Conservation (phyloP, 2,329 filamentous ascomycete species). For the Colletotrichum spinosum region DNA sequence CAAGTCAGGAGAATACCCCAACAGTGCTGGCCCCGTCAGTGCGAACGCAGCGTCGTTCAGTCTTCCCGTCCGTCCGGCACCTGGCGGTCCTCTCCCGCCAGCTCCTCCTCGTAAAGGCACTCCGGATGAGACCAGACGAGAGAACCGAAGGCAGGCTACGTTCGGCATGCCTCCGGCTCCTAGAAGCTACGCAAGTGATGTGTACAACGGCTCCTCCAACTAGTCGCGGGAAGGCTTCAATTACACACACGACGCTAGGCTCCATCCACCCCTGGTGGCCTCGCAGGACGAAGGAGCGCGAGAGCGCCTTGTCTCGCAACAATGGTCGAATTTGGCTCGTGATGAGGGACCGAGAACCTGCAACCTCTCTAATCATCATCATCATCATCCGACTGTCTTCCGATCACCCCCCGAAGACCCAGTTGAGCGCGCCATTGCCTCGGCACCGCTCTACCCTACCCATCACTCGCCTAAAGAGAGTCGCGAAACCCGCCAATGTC, state of each 20-base stretch:
- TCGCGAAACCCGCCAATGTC: conserved; percentile 8
- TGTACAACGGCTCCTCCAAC: conserved; percentile 38
- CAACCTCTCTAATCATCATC: conserved; percentile 13
- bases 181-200: conserved; percentile 41
- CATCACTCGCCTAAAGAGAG: conserved; percentile 7
- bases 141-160: conserved; percentile 64
- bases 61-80: conserved; percentile 73
- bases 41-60: conserved; percentile 65
- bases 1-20: conserved; percentile 54
- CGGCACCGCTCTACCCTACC: conserved; percentile 25
- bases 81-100: conserved; percentile 69
- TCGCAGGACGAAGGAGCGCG: conserved; percentile 16
- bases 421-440: conserved; percentile 25
- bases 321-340: conserved; percentile 11
- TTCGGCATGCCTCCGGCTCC: conserved; percentile 62
- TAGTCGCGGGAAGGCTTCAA: conserved; percentile 30
- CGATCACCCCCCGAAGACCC: conserved; percentile 10
- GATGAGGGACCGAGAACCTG: conserved; percentile 20
- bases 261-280: conserved; percentile 4
- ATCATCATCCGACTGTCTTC: conserved; percentile 10
- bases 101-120: conserved; percentile 70
- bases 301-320: conserved; percentile 14
- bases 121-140: conserved; percentile 64
- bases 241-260: conserved; percentile 15
- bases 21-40: conserved; percentile 54